phyloP scores from a whole-genome alignment of 495 filamentous ascomycete species.

The Penicillium riverlandense region DNA sequence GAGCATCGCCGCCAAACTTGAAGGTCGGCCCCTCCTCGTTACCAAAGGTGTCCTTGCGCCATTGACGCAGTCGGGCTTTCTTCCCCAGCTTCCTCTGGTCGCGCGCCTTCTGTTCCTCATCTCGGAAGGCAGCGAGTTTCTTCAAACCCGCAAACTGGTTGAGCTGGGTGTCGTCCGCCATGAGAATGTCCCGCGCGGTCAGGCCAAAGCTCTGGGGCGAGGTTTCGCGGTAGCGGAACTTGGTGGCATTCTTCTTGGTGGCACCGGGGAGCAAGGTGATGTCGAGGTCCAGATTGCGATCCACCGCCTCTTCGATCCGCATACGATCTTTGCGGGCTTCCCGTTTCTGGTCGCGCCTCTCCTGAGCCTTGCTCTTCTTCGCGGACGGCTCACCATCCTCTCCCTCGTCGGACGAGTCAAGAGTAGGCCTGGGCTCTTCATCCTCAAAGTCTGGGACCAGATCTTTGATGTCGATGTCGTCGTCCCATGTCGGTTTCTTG shows the following conservation, averaged over 20 bases:
- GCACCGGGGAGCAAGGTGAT: slow-evolving; percentile 49
- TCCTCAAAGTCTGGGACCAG: slow-evolving; percentile 78
- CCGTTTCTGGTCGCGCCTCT: slow-evolving; percentile 63
- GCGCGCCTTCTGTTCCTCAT: slow-evolving; percentile 75
- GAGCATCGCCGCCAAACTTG: slow-evolving; percentile 15
- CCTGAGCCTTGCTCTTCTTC: slow-evolving; percentile 59
- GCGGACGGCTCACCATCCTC: slow-evolving; percentile 41
- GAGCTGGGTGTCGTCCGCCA: slow-evolving; percentile 78
- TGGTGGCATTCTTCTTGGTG: slow-evolving; percentile 45
- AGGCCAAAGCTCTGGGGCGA: slow-evolving; percentile 85
- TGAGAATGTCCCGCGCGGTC: slow-evolving; percentile 81
- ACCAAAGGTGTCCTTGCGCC: slow-evolving; percentile 90
- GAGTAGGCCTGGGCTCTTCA: slow-evolving; percentile 46
- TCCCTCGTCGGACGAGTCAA: slow-evolving; percentile 49
- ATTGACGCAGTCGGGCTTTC: slow-evolving; percentile 82
- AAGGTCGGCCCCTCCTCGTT: slow-evolving; percentile 53
- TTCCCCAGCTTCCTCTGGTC: slow-evolving; percentile 85
- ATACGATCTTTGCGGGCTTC: slow-evolving; percentile 69
- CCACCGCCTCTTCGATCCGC: slow-evolving; percentile 80
- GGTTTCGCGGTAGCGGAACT: slow-evolving; percentile 90
- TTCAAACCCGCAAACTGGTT: slow-evolving; percentile 91
- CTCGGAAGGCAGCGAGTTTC: slow-evolving; percentile 85
- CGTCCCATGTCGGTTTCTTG: slow-evolving; percentile 93
- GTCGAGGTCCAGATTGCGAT: slow-evolving; percentile 69
- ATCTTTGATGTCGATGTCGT: slow-evolving; percentile 95